Conservation (phyloP, 129 eudicot species). For the Calendula officinalis region DNA sequence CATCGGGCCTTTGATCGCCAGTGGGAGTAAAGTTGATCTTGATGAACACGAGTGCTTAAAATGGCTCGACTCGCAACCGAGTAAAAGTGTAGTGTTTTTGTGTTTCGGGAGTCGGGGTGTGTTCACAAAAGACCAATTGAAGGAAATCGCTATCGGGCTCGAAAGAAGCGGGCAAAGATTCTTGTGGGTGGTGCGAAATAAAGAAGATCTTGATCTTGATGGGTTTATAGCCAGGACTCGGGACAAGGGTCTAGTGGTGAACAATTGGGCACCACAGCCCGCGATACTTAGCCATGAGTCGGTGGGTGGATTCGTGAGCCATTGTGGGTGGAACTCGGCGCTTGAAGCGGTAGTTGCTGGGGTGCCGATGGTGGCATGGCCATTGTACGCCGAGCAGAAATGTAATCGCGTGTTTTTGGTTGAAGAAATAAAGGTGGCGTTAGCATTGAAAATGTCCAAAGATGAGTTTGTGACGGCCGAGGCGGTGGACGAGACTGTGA, state of each 20-base stretch:
- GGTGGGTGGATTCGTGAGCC: neutral
- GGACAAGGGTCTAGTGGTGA: neutral
- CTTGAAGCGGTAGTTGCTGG: conserved; percentile 2
- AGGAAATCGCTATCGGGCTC: conserved; percentile 33
- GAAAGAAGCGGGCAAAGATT: conserved; percentile 34
- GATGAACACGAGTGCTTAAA: neutral
- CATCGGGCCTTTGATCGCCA: neutral
- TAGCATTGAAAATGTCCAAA: neutral
- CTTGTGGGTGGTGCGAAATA: conserved; percentile 32
- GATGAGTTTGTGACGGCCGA: neutral
- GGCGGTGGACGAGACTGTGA: neutral
- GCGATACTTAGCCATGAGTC: too few species aligned
- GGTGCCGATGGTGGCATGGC: neutral
- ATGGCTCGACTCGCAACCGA: neutral
- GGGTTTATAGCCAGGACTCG: neutral
- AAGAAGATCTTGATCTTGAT: neutral
- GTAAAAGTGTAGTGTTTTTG: conserved; percentile 2
- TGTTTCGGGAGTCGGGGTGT: conserved; percentile 2
- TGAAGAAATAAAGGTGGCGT: neutral
- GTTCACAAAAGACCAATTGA: conserved; percentile 30
- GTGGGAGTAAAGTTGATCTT: neutral
- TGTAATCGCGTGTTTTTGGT: neutral
- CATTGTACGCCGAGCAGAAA: neutral
- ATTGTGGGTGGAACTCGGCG: neutral
- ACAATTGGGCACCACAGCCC: too few species aligned